These are phyloP conservation scores for Daldinia sp. DNA, from an alignment of 2,329 filamentous ascomycete species.

Conservation along the genomic window DNA sequence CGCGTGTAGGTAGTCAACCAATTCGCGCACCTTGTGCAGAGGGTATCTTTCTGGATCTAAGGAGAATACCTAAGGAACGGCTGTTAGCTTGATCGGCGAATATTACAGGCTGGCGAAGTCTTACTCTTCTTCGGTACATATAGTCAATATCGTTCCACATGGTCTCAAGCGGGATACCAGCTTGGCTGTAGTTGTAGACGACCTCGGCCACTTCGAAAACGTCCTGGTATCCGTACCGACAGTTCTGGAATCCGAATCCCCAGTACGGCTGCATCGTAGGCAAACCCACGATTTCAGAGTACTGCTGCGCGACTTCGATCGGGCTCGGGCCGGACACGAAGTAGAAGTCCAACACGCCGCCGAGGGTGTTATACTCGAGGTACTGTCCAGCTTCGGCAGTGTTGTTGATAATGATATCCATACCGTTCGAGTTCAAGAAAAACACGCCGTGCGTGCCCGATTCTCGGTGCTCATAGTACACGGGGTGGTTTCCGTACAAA, in stretches of 20 bases:
- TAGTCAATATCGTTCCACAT: constrained; percentile 77
- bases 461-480: constrained; percentile 80
- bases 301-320: constrained; percentile 69
- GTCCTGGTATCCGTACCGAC: constrained; percentile 73
- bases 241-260: constrained; percentile 72
- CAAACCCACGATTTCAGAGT: constrained; percentile 66
- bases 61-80: constrained; percentile 65
- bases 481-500: constrained; percentile 78
- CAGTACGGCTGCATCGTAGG: constrained; percentile 75
- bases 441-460: constrained; percentile 73
- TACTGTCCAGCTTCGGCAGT: constrained; percentile 71
- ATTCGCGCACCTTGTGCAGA: constrained; percentile 69
- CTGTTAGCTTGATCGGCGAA: constrained; percentile 23
- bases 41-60: constrained; percentile 74
- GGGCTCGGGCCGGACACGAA: constrained; percentile 71
- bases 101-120: constrained; percentile 12
- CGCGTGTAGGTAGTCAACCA: constrained; percentile 74
- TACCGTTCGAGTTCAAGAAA: constrained; percentile 78
- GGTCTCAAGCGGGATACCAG: constrained; percentile 75
- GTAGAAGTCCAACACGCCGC: constrained; percentile 80
- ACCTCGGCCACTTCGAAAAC: constrained; percentile 75
- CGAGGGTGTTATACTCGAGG: constrained; percentile 83
- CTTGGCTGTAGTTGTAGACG: constrained; percentile 74
- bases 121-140: constrained; percentile 64
- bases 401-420: constrained; percentile 81